A percentile compares a stretch with the other conserved stretches of the same genome.
phyloP scores from a whole-genome alignment of 306 rosid species.

The Cucumis sativus region DNA sequence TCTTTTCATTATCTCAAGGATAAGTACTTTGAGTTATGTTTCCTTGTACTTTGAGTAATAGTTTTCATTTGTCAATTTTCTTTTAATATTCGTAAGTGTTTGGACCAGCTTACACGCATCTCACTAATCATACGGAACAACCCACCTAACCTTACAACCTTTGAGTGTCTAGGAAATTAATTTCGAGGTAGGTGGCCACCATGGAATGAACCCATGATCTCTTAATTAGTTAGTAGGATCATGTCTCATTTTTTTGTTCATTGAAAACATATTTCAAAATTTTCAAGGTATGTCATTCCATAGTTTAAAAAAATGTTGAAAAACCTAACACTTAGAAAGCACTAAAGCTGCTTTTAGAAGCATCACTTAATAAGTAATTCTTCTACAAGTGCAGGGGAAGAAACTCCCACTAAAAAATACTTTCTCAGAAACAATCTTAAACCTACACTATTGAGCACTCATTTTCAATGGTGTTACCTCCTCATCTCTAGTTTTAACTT shows the following conservation, averaged over 20 bases:
- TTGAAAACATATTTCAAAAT: neutral
- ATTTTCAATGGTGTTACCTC: constrained; percentile 35
- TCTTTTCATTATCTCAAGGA: too few relatives aligned
- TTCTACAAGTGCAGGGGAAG: neutral
- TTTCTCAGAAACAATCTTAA: neutral
- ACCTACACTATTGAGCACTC: neutral
- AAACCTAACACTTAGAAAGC: neutral
- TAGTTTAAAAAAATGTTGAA: neutral
- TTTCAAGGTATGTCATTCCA: neutral
- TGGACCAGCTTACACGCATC: too few relatives aligned
- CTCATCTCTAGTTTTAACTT: constrained; percentile 30
- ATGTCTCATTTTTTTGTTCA: neutral
- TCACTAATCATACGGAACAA: too few relatives aligned
- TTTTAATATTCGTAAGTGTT: too few relatives aligned
- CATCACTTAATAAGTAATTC: neutral
- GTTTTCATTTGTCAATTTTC: too few relatives aligned
- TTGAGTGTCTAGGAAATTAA: too few relatives aligned
- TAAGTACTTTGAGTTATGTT: too few relatives aligned
- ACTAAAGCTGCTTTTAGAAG: neutral
- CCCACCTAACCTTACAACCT: too few relatives aligned
- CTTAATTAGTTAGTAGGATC: too few relatives aligned
- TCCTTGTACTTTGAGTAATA: too few relatives aligned
- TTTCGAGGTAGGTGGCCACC: too few relatives aligned
- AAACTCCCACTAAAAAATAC: neutral
- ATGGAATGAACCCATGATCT: too few relatives aligned